phyloP scores from a whole-genome alignment of 257 asterid genomes.

The Solanum sejunctum region DNA sequence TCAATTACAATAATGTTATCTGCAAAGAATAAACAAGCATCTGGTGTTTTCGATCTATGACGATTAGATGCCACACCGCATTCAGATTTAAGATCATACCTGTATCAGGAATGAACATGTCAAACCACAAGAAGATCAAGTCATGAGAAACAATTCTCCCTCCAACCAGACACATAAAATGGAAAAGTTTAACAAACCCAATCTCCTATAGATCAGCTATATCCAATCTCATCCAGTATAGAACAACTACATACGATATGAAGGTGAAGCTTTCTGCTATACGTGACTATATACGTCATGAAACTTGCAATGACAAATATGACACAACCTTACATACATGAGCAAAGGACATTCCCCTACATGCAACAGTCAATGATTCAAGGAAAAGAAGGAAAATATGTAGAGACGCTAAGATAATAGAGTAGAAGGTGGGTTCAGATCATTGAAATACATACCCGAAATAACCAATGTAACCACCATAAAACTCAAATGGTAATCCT shows the following conservation, averaged over 20 bases:
- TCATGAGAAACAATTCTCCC: neutral
- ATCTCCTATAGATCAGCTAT: neutral
- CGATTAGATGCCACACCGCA: constrained; percentile 57
- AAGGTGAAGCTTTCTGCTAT: neutral
- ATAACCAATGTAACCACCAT: constrained; percentile 92
- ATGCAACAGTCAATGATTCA: neutral
- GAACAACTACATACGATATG: neutral
- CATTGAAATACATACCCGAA: constrained; percentile 49
- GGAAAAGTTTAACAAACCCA: neutral
- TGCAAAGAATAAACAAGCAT: constrained; percentile 92
- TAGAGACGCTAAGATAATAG: neutral
- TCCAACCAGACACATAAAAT: neutral
- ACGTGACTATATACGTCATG: neutral
- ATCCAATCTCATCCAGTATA: neutral
- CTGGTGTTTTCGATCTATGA: constrained; percentile 75
- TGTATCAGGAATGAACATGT: constrained; percentile 20
- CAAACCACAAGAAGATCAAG: constrained; percentile 1
- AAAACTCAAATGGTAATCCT: constrained; percentile 87
- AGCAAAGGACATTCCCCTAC: neutral
- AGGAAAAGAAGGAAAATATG: neutral
- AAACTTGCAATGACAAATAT: neutral
- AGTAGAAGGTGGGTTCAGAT: neutral
- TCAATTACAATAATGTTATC: constrained; percentile 80
- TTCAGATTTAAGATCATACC: constrained; percentile 93
- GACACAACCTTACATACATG: neutral